phyloP scores from a whole-genome alignment of 2,329 filamentous ascomycete genomes.

The Nannizziopsis arthrosporioides region DNA sequence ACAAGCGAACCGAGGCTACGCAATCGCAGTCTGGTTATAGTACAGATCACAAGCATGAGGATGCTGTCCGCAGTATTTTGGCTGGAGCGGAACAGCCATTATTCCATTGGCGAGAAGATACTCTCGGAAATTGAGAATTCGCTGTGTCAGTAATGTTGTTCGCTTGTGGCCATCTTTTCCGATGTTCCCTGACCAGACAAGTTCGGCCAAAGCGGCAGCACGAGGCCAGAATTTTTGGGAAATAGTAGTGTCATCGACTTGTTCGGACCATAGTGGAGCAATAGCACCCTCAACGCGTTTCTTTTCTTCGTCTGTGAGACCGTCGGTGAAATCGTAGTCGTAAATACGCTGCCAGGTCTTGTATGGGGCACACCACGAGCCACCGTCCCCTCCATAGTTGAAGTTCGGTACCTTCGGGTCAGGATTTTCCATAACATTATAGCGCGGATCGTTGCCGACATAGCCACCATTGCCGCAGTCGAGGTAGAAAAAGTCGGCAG shows the following conservation, averaged over 20 bases:
- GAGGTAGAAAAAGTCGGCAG: conserved; percentile 45
- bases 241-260: conserved; percentile 43
- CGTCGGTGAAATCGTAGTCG: conserved; percentile 45
- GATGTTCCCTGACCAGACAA: conserved; percentile 46
- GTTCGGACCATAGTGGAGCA: conserved; percentile 44
- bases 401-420: conserved; percentile 37
- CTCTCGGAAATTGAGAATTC: conserved; percentile 49
- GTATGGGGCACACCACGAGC: conserved; percentile 49
- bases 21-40: conserved; percentile 38
- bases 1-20: background rate
- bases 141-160: conserved; percentile 43
- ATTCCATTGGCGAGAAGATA: conserved; percentile 47
- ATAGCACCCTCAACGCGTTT: conserved; percentile 42
- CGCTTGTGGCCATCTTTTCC: conserved; percentile 41
- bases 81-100: conserved; percentile 40
- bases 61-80: conserved; percentile 48
- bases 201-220: conserved; percentile 45
- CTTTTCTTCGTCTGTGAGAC: conserved; percentile 38
- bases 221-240: conserved; percentile 45
- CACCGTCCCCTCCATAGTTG: conserved; percentile 45
- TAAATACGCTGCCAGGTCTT: conserved; percentile 52
- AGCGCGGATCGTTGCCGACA: conserved; percentile 45
- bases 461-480: conserved; percentile 46
- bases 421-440: conserved; percentile 45
- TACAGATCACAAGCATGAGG: conserved; percentile 48